These are phyloP conservation scores for Rutstroemia sp. DNA, from an alignment of 2,329 filamentous ascomycete species.

Conservation along the genomic window DNA sequence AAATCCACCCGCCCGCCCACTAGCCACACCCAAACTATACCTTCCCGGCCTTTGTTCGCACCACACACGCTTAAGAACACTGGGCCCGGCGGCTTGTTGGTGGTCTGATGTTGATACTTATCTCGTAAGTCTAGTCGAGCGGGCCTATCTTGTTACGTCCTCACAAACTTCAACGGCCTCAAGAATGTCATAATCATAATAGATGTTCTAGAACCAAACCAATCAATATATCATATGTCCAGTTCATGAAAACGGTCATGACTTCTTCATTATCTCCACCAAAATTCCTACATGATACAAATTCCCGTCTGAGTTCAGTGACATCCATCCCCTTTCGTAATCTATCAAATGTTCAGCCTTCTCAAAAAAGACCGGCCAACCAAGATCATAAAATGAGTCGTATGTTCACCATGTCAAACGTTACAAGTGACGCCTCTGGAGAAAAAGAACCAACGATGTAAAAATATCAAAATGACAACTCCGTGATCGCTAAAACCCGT, in stretches of 20 bases:
- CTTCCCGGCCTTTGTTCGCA: no score
- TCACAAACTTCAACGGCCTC: no score
- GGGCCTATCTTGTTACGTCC: no score
- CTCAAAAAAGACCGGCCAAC: not conserved
- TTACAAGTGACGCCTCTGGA: conserved; percentile 23
- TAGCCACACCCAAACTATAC: no score
- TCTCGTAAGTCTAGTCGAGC: no score
- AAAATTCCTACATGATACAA: conserved; percentile 28
- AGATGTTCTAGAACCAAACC: not conserved
- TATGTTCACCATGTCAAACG: conserved; percentile 11
- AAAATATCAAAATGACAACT: conserved; percentile 32
- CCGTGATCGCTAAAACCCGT: conserved; percentile 29
- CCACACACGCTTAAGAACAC: no score
- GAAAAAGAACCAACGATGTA: conserved; percentile 20
- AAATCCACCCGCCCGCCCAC: no score
- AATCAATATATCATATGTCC: not conserved
- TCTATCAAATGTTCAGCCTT: not conserved
- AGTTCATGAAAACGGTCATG: conserved; percentile 16
- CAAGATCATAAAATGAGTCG: not conserved
- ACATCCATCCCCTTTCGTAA: conserved; percentile 5
- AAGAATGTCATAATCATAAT: no score
- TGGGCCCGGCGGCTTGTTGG: no score
- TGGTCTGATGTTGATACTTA: no score
- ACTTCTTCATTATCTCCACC: conserved; percentile 24
- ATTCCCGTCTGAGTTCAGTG: conserved; percentile 7